phyloP scores from a whole-genome alignment of 345 rosid genomes.

The Angophora floribunda region DNA sequence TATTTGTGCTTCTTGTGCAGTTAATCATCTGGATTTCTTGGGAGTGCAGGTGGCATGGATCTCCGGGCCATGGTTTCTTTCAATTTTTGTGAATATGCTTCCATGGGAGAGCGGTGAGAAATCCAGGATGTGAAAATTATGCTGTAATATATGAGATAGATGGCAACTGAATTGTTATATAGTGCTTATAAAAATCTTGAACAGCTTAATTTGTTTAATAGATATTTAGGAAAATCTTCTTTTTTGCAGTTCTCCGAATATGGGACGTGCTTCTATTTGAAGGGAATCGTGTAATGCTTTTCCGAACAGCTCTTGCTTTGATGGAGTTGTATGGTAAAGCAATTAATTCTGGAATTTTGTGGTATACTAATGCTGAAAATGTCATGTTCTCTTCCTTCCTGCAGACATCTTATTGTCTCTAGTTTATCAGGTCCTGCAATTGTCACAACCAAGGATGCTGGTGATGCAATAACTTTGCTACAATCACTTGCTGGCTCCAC shows the following conservation, averaged over 20 bases:
- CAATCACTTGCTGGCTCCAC: conserved; percentile 91
- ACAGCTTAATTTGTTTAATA: neutral
- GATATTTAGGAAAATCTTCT: neutral
- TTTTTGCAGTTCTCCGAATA: conserved; percentile 71
- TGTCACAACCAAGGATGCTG: conserved; percentile 79
- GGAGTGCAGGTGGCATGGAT: conserved; percentile 99
- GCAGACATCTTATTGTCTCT: neutral
- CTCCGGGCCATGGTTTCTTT: conserved; percentile 95
- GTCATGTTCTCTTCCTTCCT: neutral
- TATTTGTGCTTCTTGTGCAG: conserved; percentile 66
- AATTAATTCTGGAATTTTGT: neutral
- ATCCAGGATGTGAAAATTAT: neutral
- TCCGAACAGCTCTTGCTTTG: conserved; percentile 89
- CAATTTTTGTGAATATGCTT: conserved; percentile 88
- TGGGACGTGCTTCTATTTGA: conserved; percentile 97
- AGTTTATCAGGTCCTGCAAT: conserved; percentile 69
- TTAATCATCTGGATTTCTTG: conserved; percentile 99
- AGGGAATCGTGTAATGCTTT: conserved; percentile 93
- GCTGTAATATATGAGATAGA: neutral
- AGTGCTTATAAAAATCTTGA: neutral
- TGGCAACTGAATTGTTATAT: neutral
- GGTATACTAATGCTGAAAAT: neutral
- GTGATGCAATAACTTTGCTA: conserved; percentile 80
- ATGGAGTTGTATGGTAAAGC: conserved; percentile 82
- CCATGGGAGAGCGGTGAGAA: conserved; percentile 97